Conservation (phyloP, 768 basidiomycete genomes). For the Lactarius trivialis region DNA sequence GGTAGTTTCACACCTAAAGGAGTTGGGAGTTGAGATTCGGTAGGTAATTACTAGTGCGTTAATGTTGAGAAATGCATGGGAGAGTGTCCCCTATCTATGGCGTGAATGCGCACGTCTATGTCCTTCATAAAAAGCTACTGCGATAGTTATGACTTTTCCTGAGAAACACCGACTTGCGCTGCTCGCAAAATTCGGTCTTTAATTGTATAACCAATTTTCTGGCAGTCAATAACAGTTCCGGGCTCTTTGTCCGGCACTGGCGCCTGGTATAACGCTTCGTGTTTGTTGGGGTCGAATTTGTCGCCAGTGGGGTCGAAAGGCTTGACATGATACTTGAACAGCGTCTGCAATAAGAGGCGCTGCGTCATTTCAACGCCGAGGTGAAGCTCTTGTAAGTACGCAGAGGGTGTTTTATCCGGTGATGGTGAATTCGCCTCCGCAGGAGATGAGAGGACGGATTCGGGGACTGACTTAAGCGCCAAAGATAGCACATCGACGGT, state of each 20-base stretch:
- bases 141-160: slow-evolving; percentile 43
- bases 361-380: slow-evolving; percentile 90
- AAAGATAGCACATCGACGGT: slow-evolving; percentile 86
- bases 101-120: slow-evolving; percentile 13
- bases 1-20: slow-evolving; percentile 49
- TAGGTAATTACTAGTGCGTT: slow-evolving; percentile 53
- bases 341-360: slow-evolving; percentile 78
- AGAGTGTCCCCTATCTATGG: slow-evolving; percentile 29
- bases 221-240: slow-evolving; percentile 85
- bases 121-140: slow-evolving; percentile 5
- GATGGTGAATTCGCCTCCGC: slow-evolving; percentile 10
- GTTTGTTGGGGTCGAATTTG: slow-evolving; percentile 88
- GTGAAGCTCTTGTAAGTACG: slow-evolving; percentile 65
- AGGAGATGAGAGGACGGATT: slow-evolving; percentile 35
- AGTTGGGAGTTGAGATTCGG: slow-evolving; percentile 83
- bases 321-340: slow-evolving; percentile 88
- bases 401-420: slow-evolving; percentile 44
- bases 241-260: slow-evolving; percentile 86
- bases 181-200: slow-evolving; percentile 90
- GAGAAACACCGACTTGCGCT: slow-evolving; percentile 94
- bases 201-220: slow-evolving; percentile 89
- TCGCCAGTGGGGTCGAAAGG: slow-evolving; percentile 91
- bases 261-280: slow-evolving; percentile 93
- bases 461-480: slow-evolving; percentile 75
- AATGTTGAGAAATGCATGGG: slow-evolving; percentile 27